Evolutionary conservation across 106 monocot species (phyloP), one percentile per base, ranked within the genome.

Genomic region (Dendrobium huoshanense): DNA sequence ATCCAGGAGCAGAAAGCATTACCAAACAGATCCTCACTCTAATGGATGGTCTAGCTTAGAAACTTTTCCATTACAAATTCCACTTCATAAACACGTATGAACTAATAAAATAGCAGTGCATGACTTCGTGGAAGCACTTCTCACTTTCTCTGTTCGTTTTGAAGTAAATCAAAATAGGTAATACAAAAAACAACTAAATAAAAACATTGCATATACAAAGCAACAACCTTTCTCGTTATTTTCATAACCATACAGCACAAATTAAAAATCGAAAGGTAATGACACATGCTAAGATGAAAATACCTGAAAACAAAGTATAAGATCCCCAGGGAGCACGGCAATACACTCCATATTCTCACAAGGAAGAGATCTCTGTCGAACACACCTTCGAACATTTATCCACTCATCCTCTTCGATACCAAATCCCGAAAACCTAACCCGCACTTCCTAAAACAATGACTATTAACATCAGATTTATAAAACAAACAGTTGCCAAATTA

Each of bases 291-390:
- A 78, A 55, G 31, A 81, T 17, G 40, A 58, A 16, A 79, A 76
- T 27, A 95, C 95, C 95, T 95, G 98, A 83, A 99, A 99, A 77
- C 98, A 99, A 59, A 99, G 95, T 76, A 99, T 90, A 59, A 99
- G 95, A 24, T 99, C 98, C 79, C 95, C 95, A 80, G 95, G 93
- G 75, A 99, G 92, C 15, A 99, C 87, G 42, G 89, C 93, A 79
- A 91, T 88, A 82, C 98, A 99, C 82, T 99, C 98, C 31, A 85
- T 77, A 81, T 91, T 85, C 84, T 95, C 98, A 54, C 98, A 99
- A 75, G 98, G 98, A 85, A 99, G 95, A 83, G 98, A 99, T 3
- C 98, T 79, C 49, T 91, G 93, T 75, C 98, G 88, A 33, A 99
- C 95, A 79, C 89, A 93, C 70, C 73, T 91, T 24, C 84, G 86